Base-by-base conservation (phyloP, 768 basidiomycete species). In the Suillus plorans region DNA sequence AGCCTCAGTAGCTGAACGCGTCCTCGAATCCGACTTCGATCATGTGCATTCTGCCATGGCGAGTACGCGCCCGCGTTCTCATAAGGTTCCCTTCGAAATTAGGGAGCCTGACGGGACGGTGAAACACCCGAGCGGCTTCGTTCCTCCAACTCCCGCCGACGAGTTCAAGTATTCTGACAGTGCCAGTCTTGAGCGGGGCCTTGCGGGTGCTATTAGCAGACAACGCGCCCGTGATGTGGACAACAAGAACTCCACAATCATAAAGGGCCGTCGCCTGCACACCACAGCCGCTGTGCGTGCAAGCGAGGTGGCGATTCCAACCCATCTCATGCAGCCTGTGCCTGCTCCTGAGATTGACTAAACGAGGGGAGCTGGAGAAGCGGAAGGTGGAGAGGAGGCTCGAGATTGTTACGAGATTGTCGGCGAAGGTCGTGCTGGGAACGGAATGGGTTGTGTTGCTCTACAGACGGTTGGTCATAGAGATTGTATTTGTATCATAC, bases 51-150 rank as follows among this genome's bases (percentile, higher is more conserved):
- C 64, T 20, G 37, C 63, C 14, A 52, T 63, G 44, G 65, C 74
- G 2, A 74, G 68, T 9, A 73, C 71, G 1, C 67, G 72, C 7
- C 69, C 71, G 12, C 62, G 67, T 20, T 57, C 45, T 5, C 76
- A 78, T 66, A 82, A 83, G 71, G 74, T 82, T 7, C 82, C 82
- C 1, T 80, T 79, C 28, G 82, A 83, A 67, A 73, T 81, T 0
- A 67, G 72, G 39, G 72, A 75, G 31, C 63, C 62, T 4, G 80
- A 82, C 59, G 82, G 82, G 28, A 77, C 68, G 1, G 69, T 81
- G 47, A 72, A 72, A 44, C 80, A 81, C 58, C 75, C 81, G 1
- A 80, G 79, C 37, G 82, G 82, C 1, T 83, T 81, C 67, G 74
- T 77, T 12, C 80, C 80, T 2, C 81, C 81, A 2, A 82, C 81